Evolutionary conservation across 2,329 filamentous ascomycete species (phyloP).

Genomic region (Spiromastix sp.): DNA sequence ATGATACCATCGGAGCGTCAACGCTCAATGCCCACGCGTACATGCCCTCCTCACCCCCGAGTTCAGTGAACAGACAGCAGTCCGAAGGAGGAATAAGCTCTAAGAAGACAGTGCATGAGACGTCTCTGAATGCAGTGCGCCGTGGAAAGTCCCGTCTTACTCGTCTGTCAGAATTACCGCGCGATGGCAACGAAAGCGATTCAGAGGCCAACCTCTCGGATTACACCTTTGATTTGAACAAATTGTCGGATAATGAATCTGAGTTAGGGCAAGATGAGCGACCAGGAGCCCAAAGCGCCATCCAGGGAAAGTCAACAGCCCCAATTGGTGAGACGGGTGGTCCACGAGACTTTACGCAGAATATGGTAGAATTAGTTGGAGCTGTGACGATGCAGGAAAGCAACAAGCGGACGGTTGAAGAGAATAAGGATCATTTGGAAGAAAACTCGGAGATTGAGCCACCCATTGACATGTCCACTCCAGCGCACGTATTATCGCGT

Average conservation of each 20-base stretch:
- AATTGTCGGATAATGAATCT: slow-evolving; percentile 21
- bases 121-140: slow-evolving; percentile 3
- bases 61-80: slow-evolving; percentile 7
- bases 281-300: slow-evolving; percentile 16
- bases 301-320: slow-evolving; percentile 19
- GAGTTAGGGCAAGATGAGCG: slow-evolving; percentile 10
- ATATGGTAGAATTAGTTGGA: slow-evolving; percentile 30
- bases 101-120: background rate
- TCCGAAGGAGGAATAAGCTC: slow-evolving; percentile 3
- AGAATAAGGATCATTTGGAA: slow-evolving; percentile 16
- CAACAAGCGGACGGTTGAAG: slow-evolving; percentile 2
- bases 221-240: slow-evolving; percentile 30
- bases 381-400: slow-evolving; percentile 9
- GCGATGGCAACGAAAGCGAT: slow-evolving; percentile 19
- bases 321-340: slow-evolving; percentile 29
- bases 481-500: slow-evolving; percentile 27
- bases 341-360: slow-evolving; percentile 33
- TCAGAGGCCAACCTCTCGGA: slow-evolving; percentile 30
- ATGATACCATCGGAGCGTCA: slow-evolving; percentile 33
- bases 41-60: slow-evolving; percentile 27
- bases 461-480: slow-evolving; percentile 34
- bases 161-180: slow-evolving; percentile 14
- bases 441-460: slow-evolving; percentile 34
- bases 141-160: slow-evolving; percentile 3
- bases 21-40: slow-evolving; percentile 27